Base-by-base conservation (phyloP, 2,329 filamentous ascomycete species). In the Aschersonia sp. region DNA sequence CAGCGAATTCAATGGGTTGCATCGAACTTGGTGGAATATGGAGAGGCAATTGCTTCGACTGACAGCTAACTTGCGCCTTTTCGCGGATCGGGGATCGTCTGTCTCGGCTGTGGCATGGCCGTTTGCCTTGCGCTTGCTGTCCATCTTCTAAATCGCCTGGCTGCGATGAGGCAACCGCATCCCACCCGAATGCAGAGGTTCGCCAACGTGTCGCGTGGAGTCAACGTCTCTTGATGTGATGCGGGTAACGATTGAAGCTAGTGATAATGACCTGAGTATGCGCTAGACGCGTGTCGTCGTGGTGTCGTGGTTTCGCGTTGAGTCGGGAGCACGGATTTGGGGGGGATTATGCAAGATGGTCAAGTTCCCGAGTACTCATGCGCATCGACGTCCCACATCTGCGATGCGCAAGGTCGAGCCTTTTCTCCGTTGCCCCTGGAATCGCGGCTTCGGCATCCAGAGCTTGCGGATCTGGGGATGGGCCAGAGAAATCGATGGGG, bases 71-170 rank as follows among this genome's bases (percentile, higher is more conserved):
- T 64, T 78, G 61, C 72, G 72, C 56, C 75, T 69, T 66, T 79
- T 79, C 6, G 70, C 64, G 48, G 70, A 69, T 57, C 75, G 72
- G 22, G 22, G 22, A 55, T 78, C 73, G 47, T 72, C 69, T 49
- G 63, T 62, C 49, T 77, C 73, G 44, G 63, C 63, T 46, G 60
- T 52, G 48, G 66, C 65, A 49, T 63, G 60, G 52, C 69, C 68
- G 57, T 70, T 71, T 46, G 72, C 71, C 57, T 78, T 78, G 54
- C 75, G 71, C 64, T 78, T 78, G 59, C 66, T 68, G 54, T 78
- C 75, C 75, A 78, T 78, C 44, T 52, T 62, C 53, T 22, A 52
- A 48, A 49, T 50, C 49, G 44, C 52, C 54, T 33, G 49, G 48
- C 52, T 51, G 41, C 55, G 58, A 57, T 39, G 50, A 48, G 52